phyloP scores from a whole-genome alignment of 768 basidiomycete genomes.

The Zangia roseola region DNA sequence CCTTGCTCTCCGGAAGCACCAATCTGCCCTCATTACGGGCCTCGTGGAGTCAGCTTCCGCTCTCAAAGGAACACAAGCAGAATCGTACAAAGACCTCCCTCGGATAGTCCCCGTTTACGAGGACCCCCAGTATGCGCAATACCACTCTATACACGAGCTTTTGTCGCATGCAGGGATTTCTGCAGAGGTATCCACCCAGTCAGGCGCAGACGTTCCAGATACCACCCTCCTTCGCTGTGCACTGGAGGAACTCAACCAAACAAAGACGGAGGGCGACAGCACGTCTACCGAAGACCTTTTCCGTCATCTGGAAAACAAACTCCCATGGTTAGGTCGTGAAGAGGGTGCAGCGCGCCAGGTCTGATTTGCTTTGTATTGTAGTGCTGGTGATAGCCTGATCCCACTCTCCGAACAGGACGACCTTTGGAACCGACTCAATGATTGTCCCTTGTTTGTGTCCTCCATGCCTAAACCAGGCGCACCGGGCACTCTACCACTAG shows the following conservation, averaged over 20 bases:
- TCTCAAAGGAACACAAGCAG: conserved; percentile 54
- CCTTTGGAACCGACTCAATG: conserved; percentile 61
- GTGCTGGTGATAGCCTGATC: neutral
- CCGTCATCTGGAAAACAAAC: conserved; percentile 50
- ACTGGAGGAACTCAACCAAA: conserved; percentile 46
- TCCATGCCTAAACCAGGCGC: conserved; percentile 14
- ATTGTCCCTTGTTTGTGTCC: conserved; percentile 51
- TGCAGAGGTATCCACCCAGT: conserved; percentile 14
- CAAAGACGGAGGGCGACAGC: conserved; percentile 35
- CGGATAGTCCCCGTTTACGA: conserved; percentile 52
- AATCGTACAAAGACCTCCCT: conserved; percentile 58
- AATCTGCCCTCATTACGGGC: conserved; percentile 51
- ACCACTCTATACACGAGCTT: conserved; percentile 44
- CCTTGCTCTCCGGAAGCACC: conserved; percentile 58
- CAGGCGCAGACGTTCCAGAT: conserved; percentile 38
- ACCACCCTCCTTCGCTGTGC: conserved; percentile 64
- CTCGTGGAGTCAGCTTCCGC: conserved; percentile 55
- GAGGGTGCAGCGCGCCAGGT: conserved; percentile 59
- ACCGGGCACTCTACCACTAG: conserved; percentile 3
- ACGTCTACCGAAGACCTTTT: conserved; percentile 63
- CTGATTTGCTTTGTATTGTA: conserved; percentile 8
- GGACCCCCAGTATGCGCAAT: conserved; percentile 40
- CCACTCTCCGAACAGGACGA: conserved; percentile 32
- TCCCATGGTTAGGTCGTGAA: conserved; percentile 56
- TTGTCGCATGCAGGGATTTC: conserved; percentile 15